A percentile compares a stretch with the other conserved stretches of the same genome.
phyloP scores from a whole-genome alignment of 1,284 basidiomycete genomes.

The Chiua sp. region DNA sequence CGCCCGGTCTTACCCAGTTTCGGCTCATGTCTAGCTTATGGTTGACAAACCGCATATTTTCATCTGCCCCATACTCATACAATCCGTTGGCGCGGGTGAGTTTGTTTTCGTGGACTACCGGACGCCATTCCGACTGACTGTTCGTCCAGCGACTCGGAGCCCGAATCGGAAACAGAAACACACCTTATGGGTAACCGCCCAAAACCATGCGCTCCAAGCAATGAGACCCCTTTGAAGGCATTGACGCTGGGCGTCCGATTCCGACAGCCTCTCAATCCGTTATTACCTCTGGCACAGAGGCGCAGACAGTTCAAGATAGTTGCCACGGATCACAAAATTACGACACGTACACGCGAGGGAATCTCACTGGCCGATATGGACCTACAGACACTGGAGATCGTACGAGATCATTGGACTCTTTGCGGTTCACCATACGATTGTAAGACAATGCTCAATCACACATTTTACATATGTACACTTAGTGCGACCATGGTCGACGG shows the following conservation, averaged over 20 bases:
- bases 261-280: constrained; percentile 14
- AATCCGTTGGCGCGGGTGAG: not conserved
- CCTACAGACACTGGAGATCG: constrained; percentile 12
- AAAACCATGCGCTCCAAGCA: not conserved
- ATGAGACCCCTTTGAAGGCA: not conserved
- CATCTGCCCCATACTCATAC: no score
- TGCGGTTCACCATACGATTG: not conserved
- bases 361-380: constrained; percentile 10
- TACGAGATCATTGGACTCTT: constrained; percentile 9
- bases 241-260: constrained; percentile 16
- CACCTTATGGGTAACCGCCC: no score
- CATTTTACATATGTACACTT: no score
- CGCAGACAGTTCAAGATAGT: constrained; percentile 20
- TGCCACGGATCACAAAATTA: constrained; percentile 17
- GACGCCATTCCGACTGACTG: not conserved
- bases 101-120: constrained; percentile 23
- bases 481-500: not conserved
- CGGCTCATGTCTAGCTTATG: no score
- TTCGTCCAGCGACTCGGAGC: constrained; percentile 1
- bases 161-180: not conserved
- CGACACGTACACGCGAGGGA: constrained; percentile 8
- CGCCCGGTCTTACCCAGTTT: no score
- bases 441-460: not conserved
- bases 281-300: constrained; percentile 12
- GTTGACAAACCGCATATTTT: no score